Conservation (phyloP, 345 rosid species). For the Conringia planisiliqua region DNA sequence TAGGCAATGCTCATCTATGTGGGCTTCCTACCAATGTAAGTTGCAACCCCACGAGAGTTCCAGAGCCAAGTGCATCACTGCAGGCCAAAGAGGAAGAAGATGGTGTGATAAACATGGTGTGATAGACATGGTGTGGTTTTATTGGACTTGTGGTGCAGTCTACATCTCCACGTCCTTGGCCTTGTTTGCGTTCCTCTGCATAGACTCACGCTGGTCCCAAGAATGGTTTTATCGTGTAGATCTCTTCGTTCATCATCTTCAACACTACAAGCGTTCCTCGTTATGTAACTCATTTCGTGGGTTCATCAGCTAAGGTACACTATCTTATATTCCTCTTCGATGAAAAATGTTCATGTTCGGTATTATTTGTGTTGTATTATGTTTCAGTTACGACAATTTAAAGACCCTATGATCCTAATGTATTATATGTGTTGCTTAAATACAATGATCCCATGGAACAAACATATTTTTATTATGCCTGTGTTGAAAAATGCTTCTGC, state of each 20-base stretch:
- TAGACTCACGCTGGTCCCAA: background rate
- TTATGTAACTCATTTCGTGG: background rate
- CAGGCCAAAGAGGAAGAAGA: background rate
- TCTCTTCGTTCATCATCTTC: background rate
- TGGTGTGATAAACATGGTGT: background rate
- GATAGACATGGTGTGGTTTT: background rate
- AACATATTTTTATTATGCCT: too few species aligned
- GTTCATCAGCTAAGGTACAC: background rate
- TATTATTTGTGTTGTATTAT: background rate
- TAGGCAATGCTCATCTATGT: background rate
- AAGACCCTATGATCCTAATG: background rate
- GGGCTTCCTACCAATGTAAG: background rate
- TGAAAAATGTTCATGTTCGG: background rate
- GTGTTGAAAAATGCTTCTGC: too few species aligned
- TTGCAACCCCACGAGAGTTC: background rate
- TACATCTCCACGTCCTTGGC: background rate
- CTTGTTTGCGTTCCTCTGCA: background rate
- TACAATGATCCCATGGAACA: too few species aligned
- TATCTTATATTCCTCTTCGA: background rate
- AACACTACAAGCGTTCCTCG: background rate
- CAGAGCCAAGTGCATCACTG: background rate
- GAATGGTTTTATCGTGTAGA: conserved; percentile 7
- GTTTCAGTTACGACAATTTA: background rate
- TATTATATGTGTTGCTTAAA: background rate
- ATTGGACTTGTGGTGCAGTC: conserved; percentile 1